These are phyloP conservation scores for Rhodocollybia butyracea DNA, from an alignment of 768 basidiomycete species.

Conservation along the genomic window DNA sequence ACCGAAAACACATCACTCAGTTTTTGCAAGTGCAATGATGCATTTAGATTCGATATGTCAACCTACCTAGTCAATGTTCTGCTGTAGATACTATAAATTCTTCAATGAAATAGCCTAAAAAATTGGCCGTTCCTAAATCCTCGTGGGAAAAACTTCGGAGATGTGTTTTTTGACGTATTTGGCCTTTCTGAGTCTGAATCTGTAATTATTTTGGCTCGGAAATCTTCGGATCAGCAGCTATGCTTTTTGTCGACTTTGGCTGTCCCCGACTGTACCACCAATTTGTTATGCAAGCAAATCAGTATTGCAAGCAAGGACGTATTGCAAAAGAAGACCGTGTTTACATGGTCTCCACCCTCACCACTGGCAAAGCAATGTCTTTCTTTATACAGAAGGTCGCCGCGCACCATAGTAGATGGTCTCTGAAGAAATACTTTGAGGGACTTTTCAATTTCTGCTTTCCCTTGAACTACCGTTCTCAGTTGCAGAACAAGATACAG, in stretches of 20 bases:
- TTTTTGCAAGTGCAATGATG: slow-evolving; percentile 18
- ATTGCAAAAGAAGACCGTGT: too few relatives aligned
- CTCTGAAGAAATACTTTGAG: too few relatives aligned
- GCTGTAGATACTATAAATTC: slow-evolving; percentile 18
- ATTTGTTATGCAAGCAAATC: too few relatives aligned
- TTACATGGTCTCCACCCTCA: too few relatives aligned
- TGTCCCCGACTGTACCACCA: too few relatives aligned
- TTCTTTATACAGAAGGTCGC: too few relatives aligned
- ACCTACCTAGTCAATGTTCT: not conserved
- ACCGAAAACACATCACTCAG: slow-evolving; percentile 18
- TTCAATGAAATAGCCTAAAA: slow-evolving; percentile 15
- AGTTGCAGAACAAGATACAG: too few relatives aligned
- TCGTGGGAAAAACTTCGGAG: slow-evolving; percentile 13
- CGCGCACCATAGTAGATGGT: too few relatives aligned
- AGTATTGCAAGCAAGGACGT: too few relatives aligned
- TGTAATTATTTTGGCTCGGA: slow-evolving; percentile 11
- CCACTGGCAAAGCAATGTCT: too few relatives aligned
- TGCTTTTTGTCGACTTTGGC: slow-evolving; percentile 12
- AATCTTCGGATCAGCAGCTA: slow-evolving; percentile 4
- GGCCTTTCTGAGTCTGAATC: slow-evolving; percentile 13
- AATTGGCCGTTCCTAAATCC: slow-evolving; percentile 11
- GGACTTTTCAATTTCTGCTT: too few relatives aligned
- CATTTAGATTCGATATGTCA: slow-evolving; percentile 12
- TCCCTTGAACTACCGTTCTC: too few relatives aligned
- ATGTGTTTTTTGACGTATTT: slow-evolving; percentile 15